phyloP scores from a whole-genome alignment of 1,284 basidiomycete species.

The Puccinia hordei region DNA sequence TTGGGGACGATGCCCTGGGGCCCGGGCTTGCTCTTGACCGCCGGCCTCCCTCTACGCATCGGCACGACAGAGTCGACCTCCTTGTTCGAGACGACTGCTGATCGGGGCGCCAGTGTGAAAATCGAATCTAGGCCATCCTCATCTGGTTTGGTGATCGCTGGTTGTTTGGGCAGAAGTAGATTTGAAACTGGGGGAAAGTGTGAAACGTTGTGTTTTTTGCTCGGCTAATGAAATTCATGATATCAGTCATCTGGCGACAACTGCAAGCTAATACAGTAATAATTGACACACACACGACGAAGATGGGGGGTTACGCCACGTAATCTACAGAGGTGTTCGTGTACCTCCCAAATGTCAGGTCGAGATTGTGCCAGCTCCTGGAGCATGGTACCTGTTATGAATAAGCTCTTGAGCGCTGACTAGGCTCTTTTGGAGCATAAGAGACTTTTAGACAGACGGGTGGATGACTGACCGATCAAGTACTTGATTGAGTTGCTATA shows the following conservation, averaged over 20 bases:
- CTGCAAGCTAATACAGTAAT: not conserved
- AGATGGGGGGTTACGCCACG: slow-evolving; percentile 54
- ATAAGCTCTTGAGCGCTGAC: not conserved
- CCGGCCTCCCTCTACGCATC: slow-evolving; percentile 60
- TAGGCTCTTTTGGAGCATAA: no score
- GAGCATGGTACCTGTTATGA: slow-evolving; percentile 53
- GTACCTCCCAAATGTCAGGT: slow-evolving; percentile 58
- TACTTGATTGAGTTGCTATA: slow-evolving; percentile 85
- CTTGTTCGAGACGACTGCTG: slow-evolving; percentile 9
- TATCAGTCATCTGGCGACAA: not conserved
- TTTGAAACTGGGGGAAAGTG: slow-evolving; percentile 18
- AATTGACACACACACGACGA: slow-evolving; percentile 49
- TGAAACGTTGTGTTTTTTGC: not conserved
- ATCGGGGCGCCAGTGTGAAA: slow-evolving; percentile 20
- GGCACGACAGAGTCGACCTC: slow-evolving; percentile 57
- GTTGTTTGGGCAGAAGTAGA: slow-evolving; percentile 16
- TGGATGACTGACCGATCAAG: not conserved
- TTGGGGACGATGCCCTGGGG: not conserved
- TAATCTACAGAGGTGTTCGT: slow-evolving; percentile 56
- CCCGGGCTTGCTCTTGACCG: slow-evolving; percentile 25
- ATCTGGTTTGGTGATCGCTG: slow-evolving; percentile 35
- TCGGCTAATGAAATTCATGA: not conserved
- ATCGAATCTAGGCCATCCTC: slow-evolving; percentile 39
- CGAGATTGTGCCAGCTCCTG: slow-evolving; percentile 54
- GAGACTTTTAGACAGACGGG: no score